phyloP scores from a whole-genome alignment of 106 monocot species.

The Acorus gramineus region DNA sequence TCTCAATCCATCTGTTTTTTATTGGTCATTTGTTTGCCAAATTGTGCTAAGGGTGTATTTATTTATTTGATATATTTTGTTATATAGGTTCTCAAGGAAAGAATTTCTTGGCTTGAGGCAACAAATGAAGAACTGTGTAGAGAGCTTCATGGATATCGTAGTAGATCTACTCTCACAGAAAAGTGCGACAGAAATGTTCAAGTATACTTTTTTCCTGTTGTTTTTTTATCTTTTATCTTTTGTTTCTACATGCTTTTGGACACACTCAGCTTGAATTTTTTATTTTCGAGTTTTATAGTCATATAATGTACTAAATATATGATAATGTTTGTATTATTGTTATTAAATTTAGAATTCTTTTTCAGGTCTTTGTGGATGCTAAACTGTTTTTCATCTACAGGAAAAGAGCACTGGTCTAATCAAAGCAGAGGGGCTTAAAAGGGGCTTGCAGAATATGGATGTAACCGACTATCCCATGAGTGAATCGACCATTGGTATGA shows the following conservation, averaged over 20 bases:
- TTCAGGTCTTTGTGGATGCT: no score
- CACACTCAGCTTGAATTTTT: no score
- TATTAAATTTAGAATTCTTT: no score
- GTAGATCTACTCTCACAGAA: conserved; percentile 23
- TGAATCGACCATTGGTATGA: conserved; percentile 46
- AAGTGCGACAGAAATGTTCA: conserved; percentile 41
- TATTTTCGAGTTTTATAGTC: no score
- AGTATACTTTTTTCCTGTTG: conserved; percentile 19
- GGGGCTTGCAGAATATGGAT: conserved; percentile 53
- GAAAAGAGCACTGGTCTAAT: conserved; percentile 30
- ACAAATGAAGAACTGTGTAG: conserved; percentile 77
- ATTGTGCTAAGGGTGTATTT: no score
- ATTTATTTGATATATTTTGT: background rate
- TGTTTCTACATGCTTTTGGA: background rate
- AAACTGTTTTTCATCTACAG: conserved; percentile 24
- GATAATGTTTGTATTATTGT: no score
- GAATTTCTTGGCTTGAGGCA: conserved; percentile 80
- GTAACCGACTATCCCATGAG: conserved; percentile 52
- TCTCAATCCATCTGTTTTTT: no score
- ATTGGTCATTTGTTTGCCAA: no score
- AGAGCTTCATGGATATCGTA: conserved; percentile 54
- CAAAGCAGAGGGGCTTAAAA: conserved; percentile 63
- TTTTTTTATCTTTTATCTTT: background rate
- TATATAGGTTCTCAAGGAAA: conserved; percentile 78
- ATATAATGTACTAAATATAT: no score